A percentile compares a stretch with the other conserved stretches of the same genome.
phyloP scores from a whole-genome alignment of 352 stramenopile genomes.

The Chrysophaeum taylorii region DNA sequence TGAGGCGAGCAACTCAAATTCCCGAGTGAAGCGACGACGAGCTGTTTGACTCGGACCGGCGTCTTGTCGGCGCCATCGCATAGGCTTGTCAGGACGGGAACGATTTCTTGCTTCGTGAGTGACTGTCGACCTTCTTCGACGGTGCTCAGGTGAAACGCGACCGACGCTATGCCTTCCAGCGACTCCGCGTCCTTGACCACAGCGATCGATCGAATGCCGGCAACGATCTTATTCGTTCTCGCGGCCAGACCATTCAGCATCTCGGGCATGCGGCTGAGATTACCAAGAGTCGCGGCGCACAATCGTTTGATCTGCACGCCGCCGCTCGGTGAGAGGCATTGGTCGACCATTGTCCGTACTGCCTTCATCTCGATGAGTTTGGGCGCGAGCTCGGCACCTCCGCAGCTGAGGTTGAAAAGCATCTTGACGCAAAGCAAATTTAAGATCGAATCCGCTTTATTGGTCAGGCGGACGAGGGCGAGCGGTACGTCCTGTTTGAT shows the following conservation, averaged over 20 bases:
- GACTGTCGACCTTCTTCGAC: conserved; percentile 20
- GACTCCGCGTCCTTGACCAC: conserved; percentile 24
- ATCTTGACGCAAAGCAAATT: conserved; percentile 31
- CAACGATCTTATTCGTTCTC: conserved; percentile 19
- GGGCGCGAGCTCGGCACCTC: conserved; percentile 21
- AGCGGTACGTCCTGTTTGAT: conserved; percentile 32
- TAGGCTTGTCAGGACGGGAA: neutral
- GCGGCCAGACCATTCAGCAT: conserved; percentile 14
- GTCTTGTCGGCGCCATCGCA: neutral
- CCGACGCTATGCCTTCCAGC: conserved; percentile 28
- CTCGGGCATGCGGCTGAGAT: conserved; percentile 23
- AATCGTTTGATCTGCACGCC: conserved; percentile 30
- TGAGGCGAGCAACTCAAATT: neutral
- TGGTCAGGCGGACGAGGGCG: conserved; percentile 31
- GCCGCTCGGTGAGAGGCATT: conserved; percentile 30
- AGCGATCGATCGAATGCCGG: conserved; percentile 24
- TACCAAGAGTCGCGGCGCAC: conserved; percentile 27
- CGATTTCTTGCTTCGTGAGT: conserved; percentile 11
- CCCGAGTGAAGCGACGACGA: neutral
- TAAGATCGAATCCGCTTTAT: conserved; percentile 25
- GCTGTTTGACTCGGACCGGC: neutral
- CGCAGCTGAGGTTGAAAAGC: conserved; percentile 35
- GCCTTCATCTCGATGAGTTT: conserved; percentile 36
- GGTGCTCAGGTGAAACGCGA: conserved; percentile 24
- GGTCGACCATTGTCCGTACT: conserved; percentile 29